Base-by-base conservation (phyloP, 345 rosid species). In the Psidium guajava region DNA sequence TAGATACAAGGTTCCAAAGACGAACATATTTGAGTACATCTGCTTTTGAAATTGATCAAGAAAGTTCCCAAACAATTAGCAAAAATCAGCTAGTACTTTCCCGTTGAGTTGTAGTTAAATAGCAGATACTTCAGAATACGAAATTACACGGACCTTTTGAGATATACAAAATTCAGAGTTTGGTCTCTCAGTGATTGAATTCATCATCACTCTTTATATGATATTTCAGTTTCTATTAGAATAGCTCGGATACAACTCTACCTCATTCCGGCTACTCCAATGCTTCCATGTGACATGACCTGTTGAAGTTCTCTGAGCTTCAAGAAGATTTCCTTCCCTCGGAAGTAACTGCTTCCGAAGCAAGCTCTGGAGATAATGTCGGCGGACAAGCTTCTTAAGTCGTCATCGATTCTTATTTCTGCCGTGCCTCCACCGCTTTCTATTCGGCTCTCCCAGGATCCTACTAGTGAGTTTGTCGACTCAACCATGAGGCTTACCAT, bases 361-460 rank as follows among this genome's bases (percentile, higher is more conserved):
- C 93, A 91, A 53, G 93, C 88, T 36, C 83, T 88, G 12, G 96
- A 88, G 58, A 91, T 92, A 47, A 91, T 85, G 83, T 92, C 93
- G 5, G 90, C 93, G 2, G 93, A 85, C 84, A 83, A 90, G 87
- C 87, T 86, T 91, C 88, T 86, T 87, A 90, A 85, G 88, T 88
- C 87, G 16, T 54, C 75, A 42, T 89, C 91, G 0, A 90, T 61
- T 83, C 56, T 77, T 24, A 91, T 84, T 27, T 91, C 87, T 7
- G 61, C 86, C 6, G 2, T 51, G 55, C 87, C 89, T n/a, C 86
- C 83, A 50, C 64, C 83, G 15, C 61, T 14, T 50, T 88, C 84
- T 51, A 87, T 59, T 73, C 54, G 55, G n/a, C 83, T 85, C 69
- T 91, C 85, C 96, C 94, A 92, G 56, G 84, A 85, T 3, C 83